Conservation (phyloP, 106 monocot genomes). For the Posidonia australis region DNA sequence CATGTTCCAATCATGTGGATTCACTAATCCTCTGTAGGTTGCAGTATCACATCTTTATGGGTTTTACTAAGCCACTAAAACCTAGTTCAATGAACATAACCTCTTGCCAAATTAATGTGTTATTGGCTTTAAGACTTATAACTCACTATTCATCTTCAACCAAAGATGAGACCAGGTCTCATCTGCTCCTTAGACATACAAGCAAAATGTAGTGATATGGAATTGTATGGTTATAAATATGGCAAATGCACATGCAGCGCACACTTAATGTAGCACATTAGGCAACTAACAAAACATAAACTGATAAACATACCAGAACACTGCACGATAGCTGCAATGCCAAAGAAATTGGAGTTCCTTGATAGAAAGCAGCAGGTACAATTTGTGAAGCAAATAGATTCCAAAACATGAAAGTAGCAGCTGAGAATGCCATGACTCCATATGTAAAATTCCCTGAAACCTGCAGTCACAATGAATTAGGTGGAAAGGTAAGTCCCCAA, state of each 20-base stretch:
- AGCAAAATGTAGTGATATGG: too few species aligned
- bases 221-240: too few species aligned
- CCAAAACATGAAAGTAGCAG: conserved; percentile 93
- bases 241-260: neutral
- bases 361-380: conserved; percentile 59
- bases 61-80: too few species aligned
- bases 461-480: conserved; percentile 23
- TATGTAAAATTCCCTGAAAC: conserved; percentile 95
- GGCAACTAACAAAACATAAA: neutral
- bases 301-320: conserved; percentile 53
- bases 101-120: too few species aligned
- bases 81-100: too few species aligned
- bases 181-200: too few species aligned
- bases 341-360: conserved; percentile 68
- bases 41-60: too few species aligned
- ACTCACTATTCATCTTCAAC: too few species aligned
- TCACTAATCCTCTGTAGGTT: too few species aligned
- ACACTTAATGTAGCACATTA: neutral
- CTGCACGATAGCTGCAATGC: conserved; percentile 96
- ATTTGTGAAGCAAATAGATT: conserved; percentile 68
- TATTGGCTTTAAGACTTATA: too few species aligned
- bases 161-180: too few species aligned
- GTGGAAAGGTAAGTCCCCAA: neutral
- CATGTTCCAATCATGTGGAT: too few species aligned
- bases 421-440: conserved; percentile 96